phyloP scores from a whole-genome alignment of 2,329 filamentous ascomycete genomes.

The Onygena corvina region DNA sequence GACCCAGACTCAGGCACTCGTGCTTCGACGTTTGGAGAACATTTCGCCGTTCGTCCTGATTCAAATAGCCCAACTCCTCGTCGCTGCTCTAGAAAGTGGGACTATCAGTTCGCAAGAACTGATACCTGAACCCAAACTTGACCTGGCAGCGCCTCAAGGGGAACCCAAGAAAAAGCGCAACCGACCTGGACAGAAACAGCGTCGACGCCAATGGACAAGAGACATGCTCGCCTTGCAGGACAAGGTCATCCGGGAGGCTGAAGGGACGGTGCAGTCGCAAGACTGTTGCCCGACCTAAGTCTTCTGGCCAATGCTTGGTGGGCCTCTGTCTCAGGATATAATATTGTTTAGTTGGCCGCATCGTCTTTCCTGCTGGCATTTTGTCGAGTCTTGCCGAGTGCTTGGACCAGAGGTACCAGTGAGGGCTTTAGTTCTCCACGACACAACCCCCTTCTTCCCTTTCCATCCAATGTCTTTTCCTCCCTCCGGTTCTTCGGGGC shows the following conservation, averaged over 20 bases:
- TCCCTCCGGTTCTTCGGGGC: neutral
- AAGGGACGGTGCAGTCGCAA: neutral
- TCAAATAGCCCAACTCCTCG: slow-evolving; percentile 2
- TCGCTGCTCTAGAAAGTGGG: neutral
- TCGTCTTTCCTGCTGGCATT: neutral
- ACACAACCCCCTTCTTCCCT: neutral
- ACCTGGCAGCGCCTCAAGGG: neutral
- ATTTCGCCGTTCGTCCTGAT: slow-evolving; percentile 13
- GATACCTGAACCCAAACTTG: neutral
- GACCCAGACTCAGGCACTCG: slow-evolving; percentile 16
- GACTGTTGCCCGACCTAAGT: neutral
- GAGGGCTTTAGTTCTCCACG: neutral
- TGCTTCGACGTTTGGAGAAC: slow-evolving; percentile 16
- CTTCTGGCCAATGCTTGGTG: neutral
- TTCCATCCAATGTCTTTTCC: neutral
- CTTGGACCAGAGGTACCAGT: neutral
- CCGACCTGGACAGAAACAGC: slow-evolving; percentile 2
- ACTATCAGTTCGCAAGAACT: neutral
- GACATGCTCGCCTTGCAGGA: neutral
- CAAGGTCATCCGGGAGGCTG: neutral
- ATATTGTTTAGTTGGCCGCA: neutral
- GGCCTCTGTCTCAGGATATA: neutral
- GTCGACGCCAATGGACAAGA: slow-evolving; percentile 1
- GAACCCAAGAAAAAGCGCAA: slow-evolving; percentile 6
- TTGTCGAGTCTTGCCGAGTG: neutral